Base-by-base conservation (phyloP, 352 stramenopile species). In the Blastocystis sp. region DNA sequence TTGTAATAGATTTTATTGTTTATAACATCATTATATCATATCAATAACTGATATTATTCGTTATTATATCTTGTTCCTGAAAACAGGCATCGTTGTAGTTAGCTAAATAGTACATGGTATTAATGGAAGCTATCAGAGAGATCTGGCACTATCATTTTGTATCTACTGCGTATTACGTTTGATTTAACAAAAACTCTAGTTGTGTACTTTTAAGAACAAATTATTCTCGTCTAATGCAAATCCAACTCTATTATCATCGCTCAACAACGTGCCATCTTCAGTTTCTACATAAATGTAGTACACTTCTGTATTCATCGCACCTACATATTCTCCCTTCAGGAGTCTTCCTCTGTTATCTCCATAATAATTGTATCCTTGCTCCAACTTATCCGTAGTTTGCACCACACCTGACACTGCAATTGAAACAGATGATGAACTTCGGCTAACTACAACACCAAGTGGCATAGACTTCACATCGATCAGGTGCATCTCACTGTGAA, bases 171-270 rank as follows among this genome's bases (percentile, higher is more conserved):
- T 34, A 34, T 34, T 34, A 34, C 30, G 30, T 34, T 34, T 34
- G 30, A 34, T 34, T 34, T 0, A 34, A 34, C 30, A 34, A 34
- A 34, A 34, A 34, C 30, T 34, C 47, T 66, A 85, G 53, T 85
- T 85, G 47, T 85, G 73, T 53, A 85, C 73, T 55, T 85, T 85
- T 55, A 85, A 66, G 73, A 89, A 89, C 20, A 89, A 56, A 45
- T n/a, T 76, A 3, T 89, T 78, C 2, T 59, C 50, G 50, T 76
- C 64, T 5, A 89, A 50, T 59, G 78, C 78, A 76, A 79, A 89
- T 1, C 78, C 78, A 78, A 89, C 50, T 13, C 78, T 43, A n/a
- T 89, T 89, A 53, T 89, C 78, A 65, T 79, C 63, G 9, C 41
- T 68, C 5, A 89, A 39, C 16, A 89, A 76, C 3, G n/a, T 54